Evolutionary conservation across 1,284 basidiomycete genomes (phyloP), one percentile per base, ranked within the genome.

Genomic region (Chondrostereum purpureum): DNA sequence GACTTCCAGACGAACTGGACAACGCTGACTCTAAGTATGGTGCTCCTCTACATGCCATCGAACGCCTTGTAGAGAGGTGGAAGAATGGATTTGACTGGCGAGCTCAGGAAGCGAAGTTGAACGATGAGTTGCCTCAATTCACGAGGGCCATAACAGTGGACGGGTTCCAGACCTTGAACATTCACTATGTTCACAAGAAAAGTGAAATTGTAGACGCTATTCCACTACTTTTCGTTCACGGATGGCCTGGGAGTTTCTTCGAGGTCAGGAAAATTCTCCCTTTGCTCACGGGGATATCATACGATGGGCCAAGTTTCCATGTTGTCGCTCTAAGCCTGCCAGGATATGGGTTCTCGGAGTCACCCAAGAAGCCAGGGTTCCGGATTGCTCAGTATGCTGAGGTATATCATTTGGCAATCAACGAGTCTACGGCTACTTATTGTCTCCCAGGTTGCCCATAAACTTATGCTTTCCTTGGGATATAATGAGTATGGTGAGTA

Each of bases 221-320:
- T 19, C 74, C 75, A 2, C 53, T 78, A 14, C 52, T 75, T 3
- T 75, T 75, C 49, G 65, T 74, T 8, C 74, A 78, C 53, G 73
- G 21, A 81, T 79, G 80, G 80, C 78, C 80, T 0, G 78, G 80
- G 24, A 64, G 67, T 44, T 80, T 80, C 53, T 52, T 75, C 22
- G 78, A 82, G 60, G 70, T 68, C 11, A 58, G 60, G 39, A 82
- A 77, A 57, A 57, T 80, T 0, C 56, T 80, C 0, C 75, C 79
- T 0, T 51, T 78, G 0, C 59, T 82, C 41, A 65, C 64, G 0
- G 53, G 61, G 1, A 57, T 61, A 0, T 64, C 66, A 1, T 38
- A 62, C 2, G 66, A 72, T 2, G 60, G 72, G 31, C 77, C 78
- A 1, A 73, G 67, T 40, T 82, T 83, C 53, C 75, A 82, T 52